Base-by-base conservation (phyloP, 2,329 filamentous ascomycete genomes). In the Diaporthe destruens region DNA sequence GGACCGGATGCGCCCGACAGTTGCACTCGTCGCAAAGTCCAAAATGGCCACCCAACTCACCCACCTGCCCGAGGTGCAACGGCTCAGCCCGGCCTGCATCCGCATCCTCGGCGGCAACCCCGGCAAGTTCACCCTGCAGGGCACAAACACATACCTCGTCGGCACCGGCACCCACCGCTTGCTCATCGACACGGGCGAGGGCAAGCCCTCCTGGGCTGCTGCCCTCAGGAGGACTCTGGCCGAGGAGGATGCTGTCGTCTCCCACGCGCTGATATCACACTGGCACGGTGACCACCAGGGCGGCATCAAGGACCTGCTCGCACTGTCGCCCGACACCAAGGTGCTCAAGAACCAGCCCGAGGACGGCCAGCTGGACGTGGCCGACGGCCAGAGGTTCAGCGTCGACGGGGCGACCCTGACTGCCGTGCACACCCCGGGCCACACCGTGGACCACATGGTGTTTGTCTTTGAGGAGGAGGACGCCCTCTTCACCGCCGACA, bases 121-220 rank as follows among this genome's bases (percentile, higher is more conserved):
- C 16, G 90, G 93, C 79, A 98, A 97, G 85, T 91, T 91, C 78
- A 88, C 89, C 6, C 83, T 92, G 14, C 89, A 92, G 82, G 92
- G 95, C 75, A 98, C 96, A 76, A 99, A 99, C 82, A 99, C 96
- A 44, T 99, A 99, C 81, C 88, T 99, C 23, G 79, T 99, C 73
- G 96, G 96, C 72, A 91, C 88, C 8, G 96, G 95, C 4, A 80
- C 85, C 7, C 83, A 84, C 8, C 91, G 96, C 12, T 87, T 98
- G 72, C 88, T 99, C 29, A 90, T 99, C 78, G 96, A 99, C 83
- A 98, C 95, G 0, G 96, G 93, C 63, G 92, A 98, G 81, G 96
- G 96, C 59, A 89, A 86, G 72, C 89, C 91, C 2, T 86, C 88
- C 44, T 99, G 96, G 96, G 86, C 90, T 54, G 81, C 86, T 0